A percentile compares a stretch with the other conserved stretches of the same genome.
Evolutionary conservation across 2,329 filamentous ascomycete genomes (phyloP).

Genomic region (Bretziella fagacearum): DNA sequence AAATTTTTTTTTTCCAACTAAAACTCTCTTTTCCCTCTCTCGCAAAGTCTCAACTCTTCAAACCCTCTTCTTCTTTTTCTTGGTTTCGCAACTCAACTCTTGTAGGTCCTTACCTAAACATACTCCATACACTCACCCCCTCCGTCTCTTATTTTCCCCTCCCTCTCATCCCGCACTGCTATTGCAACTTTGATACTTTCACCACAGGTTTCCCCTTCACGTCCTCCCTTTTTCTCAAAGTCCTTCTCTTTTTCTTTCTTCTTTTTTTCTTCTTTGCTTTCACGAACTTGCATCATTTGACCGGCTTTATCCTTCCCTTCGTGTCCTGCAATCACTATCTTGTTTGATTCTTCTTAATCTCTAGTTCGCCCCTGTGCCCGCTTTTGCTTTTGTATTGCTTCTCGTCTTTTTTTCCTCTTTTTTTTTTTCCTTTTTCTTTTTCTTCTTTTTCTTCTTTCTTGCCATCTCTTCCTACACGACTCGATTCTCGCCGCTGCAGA

Average conservation of each 20-base stretch:
- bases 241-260: not conserved
- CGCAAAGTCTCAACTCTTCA: not conserved
- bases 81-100: not conserved
- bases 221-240: not conserved
- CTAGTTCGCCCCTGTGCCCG: not conserved
- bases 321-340: not conserved
- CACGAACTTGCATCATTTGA: not conserved
- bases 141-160: not conserved
- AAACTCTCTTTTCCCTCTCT: constrained; percentile 7
- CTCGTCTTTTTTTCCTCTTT: constrained; percentile 1
- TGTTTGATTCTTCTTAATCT: constrained; percentile 1
- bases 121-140: not conserved
- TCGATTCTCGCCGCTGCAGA: no score
- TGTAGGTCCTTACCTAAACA: not conserved
- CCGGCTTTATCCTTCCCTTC: not conserved
- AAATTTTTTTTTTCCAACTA: constrained; percentile 9
- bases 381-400: not conserved
- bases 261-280: not conserved
- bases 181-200: not conserved
- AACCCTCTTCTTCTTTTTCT: constrained; percentile 2
- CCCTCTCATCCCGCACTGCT: no score
- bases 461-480: no score
- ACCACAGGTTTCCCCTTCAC: not conserved
- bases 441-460: not conserved
- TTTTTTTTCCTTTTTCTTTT: not conserved